A percentile compares a stretch with the other conserved stretches of the same genome.
Evolutionary conservation across 108 stramenopile genomes (phyloP).

Genomic region (Nitzschia putrida): DNA sequence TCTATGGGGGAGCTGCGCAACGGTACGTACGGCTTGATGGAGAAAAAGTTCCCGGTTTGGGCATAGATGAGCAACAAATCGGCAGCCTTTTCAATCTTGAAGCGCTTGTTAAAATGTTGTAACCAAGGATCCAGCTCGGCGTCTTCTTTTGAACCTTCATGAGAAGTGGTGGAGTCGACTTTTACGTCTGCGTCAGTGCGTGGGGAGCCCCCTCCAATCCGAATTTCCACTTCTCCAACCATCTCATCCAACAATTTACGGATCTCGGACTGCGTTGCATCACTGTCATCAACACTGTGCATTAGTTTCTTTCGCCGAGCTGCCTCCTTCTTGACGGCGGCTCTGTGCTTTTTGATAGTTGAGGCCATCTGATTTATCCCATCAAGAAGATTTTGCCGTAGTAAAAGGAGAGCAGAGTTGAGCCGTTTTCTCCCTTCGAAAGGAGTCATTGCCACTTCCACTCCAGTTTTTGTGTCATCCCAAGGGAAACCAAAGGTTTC

Average conservation of each 20-base stretch:
- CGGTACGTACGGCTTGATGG: constrained; percentile 60
- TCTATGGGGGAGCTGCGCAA: constrained; percentile 82
- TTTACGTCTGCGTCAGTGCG: not conserved
- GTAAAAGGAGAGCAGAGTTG: constrained; percentile 57
- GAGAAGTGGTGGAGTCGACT: not conserved
- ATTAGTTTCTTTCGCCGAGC: constrained; percentile 3
- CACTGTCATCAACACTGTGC: not conserved
- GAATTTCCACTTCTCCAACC: constrained; percentile 25
- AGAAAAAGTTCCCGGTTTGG: constrained; percentile 75
- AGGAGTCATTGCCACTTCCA: constrained; percentile 33
- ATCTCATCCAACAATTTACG: constrained; percentile 25
- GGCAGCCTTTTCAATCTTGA: constrained; percentile 78
- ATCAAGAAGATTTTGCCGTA: constrained; percentile 57
- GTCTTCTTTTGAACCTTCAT: constrained; percentile 3
- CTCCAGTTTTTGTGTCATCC: constrained; percentile 9
- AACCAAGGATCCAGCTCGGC: constrained; percentile 41
- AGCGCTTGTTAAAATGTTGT: constrained; percentile 53
- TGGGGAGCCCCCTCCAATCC: not conserved
- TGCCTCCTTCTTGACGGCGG: constrained; percentile 19
- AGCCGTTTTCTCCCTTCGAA: constrained; percentile 52
- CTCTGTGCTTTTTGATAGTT: constrained; percentile 48
- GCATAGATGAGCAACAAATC: constrained; percentile 85
- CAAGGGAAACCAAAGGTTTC: constrained; percentile 34
- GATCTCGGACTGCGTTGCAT: constrained; percentile 5
- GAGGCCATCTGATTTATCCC: constrained; percentile 53